Evolutionary conservation across 306 rosid genomes (phyloP).

Genomic region (Sophora flavescens): DNA sequence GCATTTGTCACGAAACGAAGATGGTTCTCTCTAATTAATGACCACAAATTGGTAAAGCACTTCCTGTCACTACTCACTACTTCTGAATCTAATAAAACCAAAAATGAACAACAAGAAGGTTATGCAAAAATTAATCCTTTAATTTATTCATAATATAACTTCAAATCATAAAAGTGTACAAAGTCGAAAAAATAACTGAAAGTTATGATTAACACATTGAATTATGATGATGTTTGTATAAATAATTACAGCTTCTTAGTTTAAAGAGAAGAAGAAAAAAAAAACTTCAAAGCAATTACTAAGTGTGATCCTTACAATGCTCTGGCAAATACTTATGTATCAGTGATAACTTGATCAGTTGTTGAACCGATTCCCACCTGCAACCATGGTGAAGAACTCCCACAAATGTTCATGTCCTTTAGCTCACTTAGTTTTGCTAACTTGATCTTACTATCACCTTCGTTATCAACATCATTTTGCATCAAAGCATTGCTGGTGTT

Average conservation of each 20-base stretch:
- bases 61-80: background rate
- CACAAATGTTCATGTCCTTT: slow-evolving; percentile 71
- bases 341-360: slow-evolving; percentile 54
- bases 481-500: slow-evolving; percentile 38
- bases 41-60: background rate
- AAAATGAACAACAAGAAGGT: background rate
- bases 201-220: slow-evolving; percentile 32
- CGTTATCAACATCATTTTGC: slow-evolving; percentile 69
- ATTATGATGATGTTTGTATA: slow-evolving; percentile 34
- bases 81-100: background rate
- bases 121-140: background rate
- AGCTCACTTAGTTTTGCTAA: slow-evolving; percentile 89
- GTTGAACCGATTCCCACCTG: slow-evolving; percentile 92
- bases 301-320: slow-evolving; percentile 32
- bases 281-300: slow-evolving; percentile 31
- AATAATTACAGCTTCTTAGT: slow-evolving; percentile 61
- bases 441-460: slow-evolving; percentile 79
- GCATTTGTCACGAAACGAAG: too few relatives aligned
- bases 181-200: background rate
- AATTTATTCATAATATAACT: slow-evolving; percentile 47
- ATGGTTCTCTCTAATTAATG: background rate
- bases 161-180: slow-evolving; percentile 52
- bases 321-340: slow-evolving; percentile 33
- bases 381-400: slow-evolving; percentile 87
- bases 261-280: slow-evolving; percentile 13